These are phyloP conservation scores for Ophiostoma montium DNA, from an alignment of 2,329 filamentous ascomycete species.

Conservation along the genomic window DNA sequence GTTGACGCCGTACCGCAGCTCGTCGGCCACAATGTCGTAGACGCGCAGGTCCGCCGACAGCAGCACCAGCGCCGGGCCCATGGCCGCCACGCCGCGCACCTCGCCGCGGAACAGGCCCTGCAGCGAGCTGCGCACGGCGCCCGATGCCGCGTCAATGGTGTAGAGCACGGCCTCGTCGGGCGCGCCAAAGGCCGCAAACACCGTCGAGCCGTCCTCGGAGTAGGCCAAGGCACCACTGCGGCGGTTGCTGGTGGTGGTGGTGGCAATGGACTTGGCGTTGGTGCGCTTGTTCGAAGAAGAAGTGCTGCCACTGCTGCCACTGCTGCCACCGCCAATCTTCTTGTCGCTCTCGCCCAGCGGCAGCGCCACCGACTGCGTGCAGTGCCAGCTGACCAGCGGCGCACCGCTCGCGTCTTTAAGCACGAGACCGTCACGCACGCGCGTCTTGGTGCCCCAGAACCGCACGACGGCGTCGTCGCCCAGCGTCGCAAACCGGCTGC, in stretches of 20 bases:
- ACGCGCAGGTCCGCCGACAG: conserved; percentile 61
- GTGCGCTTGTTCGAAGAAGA: no score
- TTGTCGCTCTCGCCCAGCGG: conserved; percentile 4
- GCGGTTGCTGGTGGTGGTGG: conserved; percentile 16
- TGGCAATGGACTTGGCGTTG: background rate
- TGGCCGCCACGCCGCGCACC: conserved; percentile 53
- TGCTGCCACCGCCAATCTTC: background rate
- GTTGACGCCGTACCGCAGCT: conserved; percentile 51
- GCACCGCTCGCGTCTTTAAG: conserved; percentile 40
- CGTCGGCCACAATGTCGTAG: conserved; percentile 73
- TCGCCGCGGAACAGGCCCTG: conserved; percentile 52
- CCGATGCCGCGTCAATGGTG: conserved; percentile 59
- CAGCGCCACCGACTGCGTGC: conserved; percentile 42
- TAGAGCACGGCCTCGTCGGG: conserved; percentile 51
- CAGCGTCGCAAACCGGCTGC: conserved; percentile 66
- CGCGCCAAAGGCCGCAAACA: conserved; percentile 53
- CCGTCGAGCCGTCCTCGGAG: conserved; percentile 69
- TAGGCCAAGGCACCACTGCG: conserved; percentile 57
- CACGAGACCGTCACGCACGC: conserved; percentile 53
- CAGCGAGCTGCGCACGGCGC: conserved; percentile 51
- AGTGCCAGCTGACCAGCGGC: conserved; percentile 61
- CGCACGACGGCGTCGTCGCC: conserved; percentile 67
- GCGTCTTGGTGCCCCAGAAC: conserved; percentile 64
- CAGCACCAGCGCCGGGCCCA: conserved; percentile 61
- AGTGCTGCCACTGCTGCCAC: background rate